These are phyloP conservation scores for Phytophthora multivora DNA, from an alignment of 352 stramenopile species.

Conservation along the genomic window DNA sequence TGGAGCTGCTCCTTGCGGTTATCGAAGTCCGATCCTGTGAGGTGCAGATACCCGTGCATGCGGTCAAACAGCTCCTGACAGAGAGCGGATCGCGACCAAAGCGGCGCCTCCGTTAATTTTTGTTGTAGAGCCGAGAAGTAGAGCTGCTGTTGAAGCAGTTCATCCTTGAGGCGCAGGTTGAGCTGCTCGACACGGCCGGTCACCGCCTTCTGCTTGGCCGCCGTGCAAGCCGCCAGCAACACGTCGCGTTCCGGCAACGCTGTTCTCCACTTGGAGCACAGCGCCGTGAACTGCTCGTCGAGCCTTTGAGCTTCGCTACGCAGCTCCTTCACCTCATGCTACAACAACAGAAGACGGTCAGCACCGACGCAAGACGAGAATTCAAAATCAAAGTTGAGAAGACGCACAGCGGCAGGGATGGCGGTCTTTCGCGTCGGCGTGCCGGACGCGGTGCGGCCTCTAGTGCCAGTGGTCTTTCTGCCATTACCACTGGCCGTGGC, in stretches of 20 bases:
- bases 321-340: slow-evolving; percentile 61
- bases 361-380: neutral
- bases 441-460: slow-evolving; percentile 11
- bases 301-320: slow-evolving; percentile 43
- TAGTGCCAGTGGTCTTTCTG: slow-evolving; percentile 5
- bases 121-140: slow-evolving; percentile 59
- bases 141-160: slow-evolving; percentile 58
- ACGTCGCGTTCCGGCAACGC: slow-evolving; percentile 42
- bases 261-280: slow-evolving; percentile 50
- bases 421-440: slow-evolving; percentile 25
- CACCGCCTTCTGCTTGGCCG: slow-evolving; percentile 52
- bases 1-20: slow-evolving; percentile 35
- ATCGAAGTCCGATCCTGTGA: slow-evolving; percentile 14
- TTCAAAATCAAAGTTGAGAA: neutral
- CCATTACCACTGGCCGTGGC: slow-evolving; percentile 1
- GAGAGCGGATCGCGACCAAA: slow-evolving; percentile 36
- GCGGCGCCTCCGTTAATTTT: slow-evolving; percentile 47
- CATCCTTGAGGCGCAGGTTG: slow-evolving; percentile 52
- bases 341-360: slow-evolving; percentile 4
- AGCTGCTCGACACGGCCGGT: slow-evolving; percentile 53
- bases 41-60: slow-evolving; percentile 43
- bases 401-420: slow-evolving; percentile 23
- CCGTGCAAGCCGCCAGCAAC: slow-evolving; percentile 49
- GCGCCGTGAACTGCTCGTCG: slow-evolving; percentile 35
- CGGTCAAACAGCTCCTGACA: slow-evolving; percentile 48